Conservation (phyloP, 208 protist genomes). For the Trypanosoma caninum region DNA sequence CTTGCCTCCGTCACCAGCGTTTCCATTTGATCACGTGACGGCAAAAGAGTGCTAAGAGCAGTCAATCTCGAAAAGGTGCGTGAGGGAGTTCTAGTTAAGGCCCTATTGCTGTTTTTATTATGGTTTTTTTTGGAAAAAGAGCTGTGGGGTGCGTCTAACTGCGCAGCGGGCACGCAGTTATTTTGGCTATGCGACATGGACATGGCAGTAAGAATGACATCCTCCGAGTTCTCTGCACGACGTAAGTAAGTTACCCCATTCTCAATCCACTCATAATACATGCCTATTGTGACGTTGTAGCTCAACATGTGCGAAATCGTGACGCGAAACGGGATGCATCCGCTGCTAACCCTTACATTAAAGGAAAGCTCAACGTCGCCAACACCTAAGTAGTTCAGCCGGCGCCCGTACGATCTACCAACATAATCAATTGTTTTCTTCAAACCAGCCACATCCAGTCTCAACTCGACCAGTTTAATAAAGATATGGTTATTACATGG, state of each 20-base stretch:
- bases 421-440: slow-evolving; percentile 43
- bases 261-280: slow-evolving; percentile 81
- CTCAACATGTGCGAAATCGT: slow-evolving; percentile 76
- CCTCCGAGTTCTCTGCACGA: slow-evolving; percentile 69
- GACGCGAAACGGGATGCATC: slow-evolving; percentile 82
- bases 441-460: slow-evolving; percentile 56
- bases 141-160: not conserved
- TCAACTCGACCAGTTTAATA: slow-evolving; percentile 82
- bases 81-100: not conserved
- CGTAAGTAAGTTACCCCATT: slow-evolving; percentile 48
- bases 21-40: slow-evolving; percentile 34
- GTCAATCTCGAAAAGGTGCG: slow-evolving; percentile 24
- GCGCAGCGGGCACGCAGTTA: slow-evolving; percentile 22
- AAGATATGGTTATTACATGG: slow-evolving; percentile 82
- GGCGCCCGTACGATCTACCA: slow-evolving; percentile 56
- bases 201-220: slow-evolving; percentile 34
- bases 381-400: slow-evolving; percentile 62
- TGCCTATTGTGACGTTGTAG: slow-evolving; percentile 68
- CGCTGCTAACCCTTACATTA: slow-evolving; percentile 39
- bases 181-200: slow-evolving; percentile 34
- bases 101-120: not conserved
- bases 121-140: not conserved
- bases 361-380: slow-evolving; percentile 84
- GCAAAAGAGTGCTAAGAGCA: slow-evolving; percentile 23
- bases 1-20: slow-evolving; percentile 15